A percentile compares a stretch with the other conserved stretches of the same genome.
Conservation (phyloP, 345 rosid genomes). For the Citrus maxima region DNA sequence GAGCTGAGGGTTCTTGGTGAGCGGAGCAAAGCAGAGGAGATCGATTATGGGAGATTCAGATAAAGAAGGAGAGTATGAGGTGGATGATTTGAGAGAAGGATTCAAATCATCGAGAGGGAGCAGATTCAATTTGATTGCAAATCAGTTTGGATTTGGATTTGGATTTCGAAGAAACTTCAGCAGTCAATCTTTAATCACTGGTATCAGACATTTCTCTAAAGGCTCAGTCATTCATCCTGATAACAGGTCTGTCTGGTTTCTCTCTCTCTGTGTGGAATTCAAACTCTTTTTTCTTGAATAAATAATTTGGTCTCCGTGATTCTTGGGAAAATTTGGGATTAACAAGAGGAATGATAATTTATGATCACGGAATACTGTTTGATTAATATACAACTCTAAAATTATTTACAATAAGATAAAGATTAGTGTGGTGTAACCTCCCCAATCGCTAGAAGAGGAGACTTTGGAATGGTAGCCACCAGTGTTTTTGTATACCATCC, state of each 20-base stretch:
- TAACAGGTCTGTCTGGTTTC: slow-evolving; percentile 47
- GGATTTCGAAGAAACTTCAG: slow-evolving; percentile 32
- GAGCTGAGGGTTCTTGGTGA: not conserved
- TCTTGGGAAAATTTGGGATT: not conserved
- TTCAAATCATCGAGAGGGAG: slow-evolving; percentile 43
- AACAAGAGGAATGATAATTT: too few relatives aligned
- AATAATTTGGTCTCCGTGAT: not conserved
- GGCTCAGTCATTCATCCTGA: slow-evolving; percentile 72
- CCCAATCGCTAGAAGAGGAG: too few relatives aligned
- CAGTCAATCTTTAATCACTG: slow-evolving; percentile 34
- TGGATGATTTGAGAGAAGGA: slow-evolving; percentile 40
- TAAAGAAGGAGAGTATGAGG: slow-evolving; percentile 22
- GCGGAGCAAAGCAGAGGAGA: not conserved
- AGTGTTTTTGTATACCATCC: too few relatives aligned
- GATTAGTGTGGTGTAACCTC: too few relatives aligned
- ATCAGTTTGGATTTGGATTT: slow-evolving; percentile 27
- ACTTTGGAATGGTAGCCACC: too few relatives aligned
- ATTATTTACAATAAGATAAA: too few relatives aligned
- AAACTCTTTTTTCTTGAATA: not conserved
- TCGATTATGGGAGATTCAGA: not conserved
- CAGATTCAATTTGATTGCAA: slow-evolving; percentile 41
- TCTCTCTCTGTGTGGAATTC: not conserved
- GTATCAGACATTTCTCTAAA: slow-evolving; percentile 51
- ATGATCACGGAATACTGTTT: too few relatives aligned
- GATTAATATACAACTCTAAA: too few relatives aligned